phyloP scores from a whole-genome alignment of 345 rosid genomes.

The Rhodomyrtus tomentosa region DNA sequence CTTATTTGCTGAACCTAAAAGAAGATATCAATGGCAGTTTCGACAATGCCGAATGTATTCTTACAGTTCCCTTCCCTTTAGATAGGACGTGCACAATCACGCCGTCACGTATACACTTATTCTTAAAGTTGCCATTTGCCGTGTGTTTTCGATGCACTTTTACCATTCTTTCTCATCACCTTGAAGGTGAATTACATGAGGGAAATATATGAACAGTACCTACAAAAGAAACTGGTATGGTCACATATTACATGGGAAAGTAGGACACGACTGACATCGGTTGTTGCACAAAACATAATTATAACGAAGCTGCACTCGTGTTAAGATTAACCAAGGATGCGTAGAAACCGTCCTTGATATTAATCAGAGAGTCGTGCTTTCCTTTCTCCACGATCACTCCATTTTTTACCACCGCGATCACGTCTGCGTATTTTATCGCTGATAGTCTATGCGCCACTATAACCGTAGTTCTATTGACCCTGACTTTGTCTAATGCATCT shows the following conservation, averaged over 20 bases:
- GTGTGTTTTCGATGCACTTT: neutral
- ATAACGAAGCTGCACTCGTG: conserved; percentile 11
- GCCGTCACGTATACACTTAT: neutral
- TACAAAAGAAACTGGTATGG: neutral
- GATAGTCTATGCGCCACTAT: conserved; percentile 12
- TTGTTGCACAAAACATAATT: neutral
- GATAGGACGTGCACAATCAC: neutral
- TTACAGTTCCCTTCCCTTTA: too few relatives aligned
- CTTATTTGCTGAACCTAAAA: neutral
- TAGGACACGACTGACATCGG: neutral
- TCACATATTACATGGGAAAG: neutral
- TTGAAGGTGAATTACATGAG: neutral
- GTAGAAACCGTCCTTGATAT: conserved; percentile 25
- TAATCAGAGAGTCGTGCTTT: conserved; percentile 24
- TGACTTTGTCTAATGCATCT: conserved; percentile 5
- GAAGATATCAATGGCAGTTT: neutral
- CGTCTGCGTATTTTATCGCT: conserved; percentile 44
- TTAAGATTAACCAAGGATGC: conserved; percentile 34
- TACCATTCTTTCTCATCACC: neutral
- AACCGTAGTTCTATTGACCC: conserved; percentile 3
- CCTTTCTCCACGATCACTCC: conserved; percentile 53
- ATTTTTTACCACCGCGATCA: conserved; percentile 42
- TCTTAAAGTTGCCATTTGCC: neutral
- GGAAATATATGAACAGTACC: neutral
- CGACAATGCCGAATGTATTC: neutral